phyloP scores from a whole-genome alignment of 2,329 filamentous ascomycete genomes.

The Penicillium verrucosum region DNA sequence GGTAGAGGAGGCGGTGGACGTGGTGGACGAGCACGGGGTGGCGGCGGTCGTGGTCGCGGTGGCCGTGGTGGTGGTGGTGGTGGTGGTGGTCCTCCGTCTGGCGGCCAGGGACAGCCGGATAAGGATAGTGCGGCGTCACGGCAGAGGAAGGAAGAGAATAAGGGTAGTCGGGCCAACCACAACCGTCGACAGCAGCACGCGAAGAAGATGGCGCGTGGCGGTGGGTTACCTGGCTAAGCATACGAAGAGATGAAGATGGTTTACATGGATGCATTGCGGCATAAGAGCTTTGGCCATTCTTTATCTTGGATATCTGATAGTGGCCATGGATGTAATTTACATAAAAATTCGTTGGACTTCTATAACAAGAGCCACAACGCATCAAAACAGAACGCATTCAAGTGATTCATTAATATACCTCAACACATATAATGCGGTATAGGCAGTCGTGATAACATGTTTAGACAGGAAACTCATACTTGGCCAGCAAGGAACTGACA shows the following conservation, averaged over 20 bases:
- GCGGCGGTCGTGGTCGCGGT: conserved; percentile 55
- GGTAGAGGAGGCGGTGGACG: conserved; percentile 48
- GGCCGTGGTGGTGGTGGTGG: conserved; percentile 52
- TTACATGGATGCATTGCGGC: background rate
- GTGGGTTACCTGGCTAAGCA: conserved; percentile 36
- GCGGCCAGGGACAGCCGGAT: conserved; percentile 61
- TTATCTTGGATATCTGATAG: background rate
- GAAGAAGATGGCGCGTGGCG: conserved; percentile 60
- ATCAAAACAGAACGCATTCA: conserved; percentile 2
- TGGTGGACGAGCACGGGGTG: conserved; percentile 49
- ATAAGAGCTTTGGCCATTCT: background rate
- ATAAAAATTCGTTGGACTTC: background rate
- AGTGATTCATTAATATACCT: conserved; percentile 12
- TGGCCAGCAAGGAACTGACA: conserved; percentile 6
- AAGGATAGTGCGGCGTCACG: conserved; percentile 69
- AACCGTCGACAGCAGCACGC: conserved; percentile 71
- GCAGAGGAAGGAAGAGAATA: conserved; percentile 76
- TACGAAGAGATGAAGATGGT: background rate
- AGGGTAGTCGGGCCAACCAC: conserved; percentile 79
- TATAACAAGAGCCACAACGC: background rate
- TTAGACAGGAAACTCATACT: conserved; percentile 4
- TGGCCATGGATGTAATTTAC: conserved; percentile 3
- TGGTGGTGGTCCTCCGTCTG: conserved; percentile 27
- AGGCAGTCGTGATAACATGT: conserved; percentile 5
- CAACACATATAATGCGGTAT: background rate